These are phyloP conservation scores for Nannochloropsis gaditana DNA, from an alignment of 108 stramenopile species.

Conservation along the genomic window DNA sequence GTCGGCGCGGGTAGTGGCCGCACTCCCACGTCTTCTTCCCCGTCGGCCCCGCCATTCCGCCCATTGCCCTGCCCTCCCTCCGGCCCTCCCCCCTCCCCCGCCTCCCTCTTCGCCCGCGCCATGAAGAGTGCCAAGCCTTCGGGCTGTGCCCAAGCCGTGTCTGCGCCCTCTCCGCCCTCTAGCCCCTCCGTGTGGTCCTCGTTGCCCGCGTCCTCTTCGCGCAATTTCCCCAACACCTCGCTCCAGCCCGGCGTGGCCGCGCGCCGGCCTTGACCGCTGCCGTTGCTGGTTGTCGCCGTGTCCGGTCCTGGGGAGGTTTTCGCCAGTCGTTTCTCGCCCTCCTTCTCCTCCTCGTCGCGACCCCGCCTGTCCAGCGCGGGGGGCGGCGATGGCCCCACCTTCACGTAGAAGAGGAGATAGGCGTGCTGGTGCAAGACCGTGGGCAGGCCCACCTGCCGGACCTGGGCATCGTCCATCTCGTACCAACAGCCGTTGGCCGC, in stretches of 20 bases:
- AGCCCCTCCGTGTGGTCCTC: neutral
- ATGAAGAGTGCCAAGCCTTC: neutral
- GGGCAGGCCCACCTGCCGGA: constrained; percentile 32
- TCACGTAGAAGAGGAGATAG: constrained; percentile 45
- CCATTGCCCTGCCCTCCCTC: neutral
- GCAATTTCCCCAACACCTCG: neutral
- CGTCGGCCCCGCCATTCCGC: neutral
- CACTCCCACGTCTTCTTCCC: neutral
- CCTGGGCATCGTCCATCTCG: constrained; percentile 53
- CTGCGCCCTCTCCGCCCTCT: neutral
- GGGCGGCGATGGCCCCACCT: neutral
- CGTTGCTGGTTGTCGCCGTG: neutral
- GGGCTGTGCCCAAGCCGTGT: neutral
- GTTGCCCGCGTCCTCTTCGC: neutral
- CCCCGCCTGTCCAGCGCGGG: neutral
- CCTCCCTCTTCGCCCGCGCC: neutral
- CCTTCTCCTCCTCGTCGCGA: neutral
- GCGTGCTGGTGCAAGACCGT: constrained; percentile 34
- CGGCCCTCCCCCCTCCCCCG: neutral
- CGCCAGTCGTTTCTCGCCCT: neutral
- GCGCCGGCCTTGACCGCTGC: neutral
- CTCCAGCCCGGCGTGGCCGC: neutral
- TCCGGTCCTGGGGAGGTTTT: neutral
- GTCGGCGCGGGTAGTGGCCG: no score
- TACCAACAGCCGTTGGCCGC: constrained; percentile 51